Evolutionary conservation across 345 rosid genomes (phyloP).

Genomic region (Excoecaria cochinchinensis): DNA sequence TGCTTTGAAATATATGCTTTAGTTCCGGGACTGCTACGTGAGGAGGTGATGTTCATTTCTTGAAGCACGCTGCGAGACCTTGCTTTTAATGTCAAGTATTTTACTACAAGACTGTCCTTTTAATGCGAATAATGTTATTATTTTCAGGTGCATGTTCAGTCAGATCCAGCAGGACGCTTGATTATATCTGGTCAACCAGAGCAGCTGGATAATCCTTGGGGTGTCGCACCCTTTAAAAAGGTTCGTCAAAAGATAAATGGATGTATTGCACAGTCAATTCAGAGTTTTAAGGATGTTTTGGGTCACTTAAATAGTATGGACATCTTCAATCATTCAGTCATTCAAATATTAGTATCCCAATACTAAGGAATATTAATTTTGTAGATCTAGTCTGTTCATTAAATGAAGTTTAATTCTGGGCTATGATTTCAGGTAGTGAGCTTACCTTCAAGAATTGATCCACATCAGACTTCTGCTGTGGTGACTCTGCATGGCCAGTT

Average conservation of each 20-base stretch:
- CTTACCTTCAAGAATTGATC: slow-evolving; percentile 34
- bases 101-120: not conserved
- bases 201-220: slow-evolving; percentile 37
- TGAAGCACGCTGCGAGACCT: not conserved
- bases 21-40: slow-evolving; percentile 37
- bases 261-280: too few relatives aligned
- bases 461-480: slow-evolving; percentile 38
- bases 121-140: not conserved
- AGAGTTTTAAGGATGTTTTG: not conserved
- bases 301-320: not conserved
- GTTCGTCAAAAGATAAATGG: slow-evolving; percentile 9
- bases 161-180: slow-evolving; percentile 40
- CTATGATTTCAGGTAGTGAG: slow-evolving; percentile 31
- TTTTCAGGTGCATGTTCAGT: slow-evolving; percentile 35
- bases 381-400: not conserved
- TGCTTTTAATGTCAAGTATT: not conserved
- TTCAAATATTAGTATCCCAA: not conserved
- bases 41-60: slow-evolving; percentile 24
- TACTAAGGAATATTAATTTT: not conserved
- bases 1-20: slow-evolving; percentile 38
- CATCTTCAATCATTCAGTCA: not conserved
- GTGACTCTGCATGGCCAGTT: slow-evolving; percentile 38
- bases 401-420: not conserved
- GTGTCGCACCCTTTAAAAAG: slow-evolving; percentile 35
- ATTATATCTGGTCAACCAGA: slow-evolving; percentile 38